Evolutionary conservation across 140 eudicot species (phyloP).

Genomic region (Stevia rebaudiana): DNA sequence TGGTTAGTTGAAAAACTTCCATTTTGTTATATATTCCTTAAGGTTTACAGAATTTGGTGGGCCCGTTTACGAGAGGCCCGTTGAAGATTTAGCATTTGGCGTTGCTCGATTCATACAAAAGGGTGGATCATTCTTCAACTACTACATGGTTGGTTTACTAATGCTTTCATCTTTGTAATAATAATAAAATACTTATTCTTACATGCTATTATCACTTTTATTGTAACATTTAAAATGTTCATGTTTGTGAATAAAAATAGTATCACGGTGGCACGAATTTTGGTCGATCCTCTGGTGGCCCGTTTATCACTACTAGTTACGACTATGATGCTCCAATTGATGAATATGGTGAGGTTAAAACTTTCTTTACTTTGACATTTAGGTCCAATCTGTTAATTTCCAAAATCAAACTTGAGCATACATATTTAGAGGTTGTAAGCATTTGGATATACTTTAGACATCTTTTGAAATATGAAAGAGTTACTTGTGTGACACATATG

Average conservation of each 20-base stretch:
- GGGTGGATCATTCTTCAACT: slow-evolving; percentile 82
- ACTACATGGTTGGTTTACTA: slow-evolving; percentile 66
- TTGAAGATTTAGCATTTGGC: slow-evolving; percentile 85
- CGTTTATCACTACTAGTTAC: slow-evolving; percentile 86
- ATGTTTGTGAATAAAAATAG: slow-evolving; percentile 33
- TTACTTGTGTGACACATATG: too few relatives aligned
- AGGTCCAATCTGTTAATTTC: not conserved
- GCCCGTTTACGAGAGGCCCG: slow-evolving; percentile 68
- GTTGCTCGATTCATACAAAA: slow-evolving; percentile 75
- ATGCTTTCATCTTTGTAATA: not conserved
- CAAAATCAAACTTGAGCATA: not conserved
- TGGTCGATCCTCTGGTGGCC: slow-evolving; percentile 91
- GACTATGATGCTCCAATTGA: slow-evolving; percentile 98
- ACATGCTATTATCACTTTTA: slow-evolving; percentile 1
- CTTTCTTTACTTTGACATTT: not conserved
- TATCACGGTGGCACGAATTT: slow-evolving; percentile 98
- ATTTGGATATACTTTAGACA: not conserved
- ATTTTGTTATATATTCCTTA: slow-evolving; percentile 11
- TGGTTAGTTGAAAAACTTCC: not conserved
- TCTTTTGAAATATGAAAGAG: not conserved
- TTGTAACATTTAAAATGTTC: not conserved
- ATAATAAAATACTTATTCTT: too few relatives aligned
- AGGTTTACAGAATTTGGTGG: slow-evolving; percentile 93
- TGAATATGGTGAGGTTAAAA: slow-evolving; percentile 65
- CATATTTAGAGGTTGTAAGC: not conserved